Conservation (phyloP, 768 basidiomycete species). For the Ramaria sp. region DNA sequence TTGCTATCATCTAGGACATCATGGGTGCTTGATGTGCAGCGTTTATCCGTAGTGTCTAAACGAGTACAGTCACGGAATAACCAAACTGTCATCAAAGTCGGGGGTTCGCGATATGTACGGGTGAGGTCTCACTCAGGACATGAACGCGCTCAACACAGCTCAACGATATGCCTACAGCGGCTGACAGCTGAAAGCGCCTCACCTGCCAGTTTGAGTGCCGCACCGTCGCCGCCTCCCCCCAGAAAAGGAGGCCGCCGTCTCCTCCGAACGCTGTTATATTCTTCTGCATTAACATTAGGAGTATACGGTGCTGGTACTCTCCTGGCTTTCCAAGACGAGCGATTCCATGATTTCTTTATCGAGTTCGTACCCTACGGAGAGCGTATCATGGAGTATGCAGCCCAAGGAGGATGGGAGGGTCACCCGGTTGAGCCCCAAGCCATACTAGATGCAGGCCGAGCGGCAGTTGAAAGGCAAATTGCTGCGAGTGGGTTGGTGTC, state of each 20-base stretch:
- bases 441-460: conserved; percentile 4
- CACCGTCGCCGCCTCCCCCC: conserved; percentile 16
- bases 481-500: conserved; percentile 29
- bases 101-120: conserved; percentile 28
- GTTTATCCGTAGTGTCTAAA: conserved; percentile 29
- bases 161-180: conserved; percentile 29
- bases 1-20: too few species aligned
- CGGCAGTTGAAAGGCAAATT: conserved; percentile 4
- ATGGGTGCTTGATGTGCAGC: background rate
- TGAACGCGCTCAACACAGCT: conserved; percentile 4
- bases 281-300: conserved; percentile 53
- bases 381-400: conserved; percentile 69
- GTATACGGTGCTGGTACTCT: conserved; percentile 82
- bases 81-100: conserved; percentile 38
- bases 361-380: conserved; percentile 71
- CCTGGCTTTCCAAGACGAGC: conserved; percentile 62
- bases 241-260: conserved; percentile 40
- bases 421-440: conserved; percentile 39
- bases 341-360: conserved; percentile 81
- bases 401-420: conserved; percentile 68
- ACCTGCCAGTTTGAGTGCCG: conserved; percentile 7
- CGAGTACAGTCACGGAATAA: conserved; percentile 33
- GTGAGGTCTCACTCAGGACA: conserved; percentile 29
- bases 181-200: conserved; percentile 45
- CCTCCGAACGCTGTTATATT: conserved; percentile 54